phyloP scores from a whole-genome alignment of 2,329 filamentous ascomycete species.

The Penicillium rolfsii region DNA sequence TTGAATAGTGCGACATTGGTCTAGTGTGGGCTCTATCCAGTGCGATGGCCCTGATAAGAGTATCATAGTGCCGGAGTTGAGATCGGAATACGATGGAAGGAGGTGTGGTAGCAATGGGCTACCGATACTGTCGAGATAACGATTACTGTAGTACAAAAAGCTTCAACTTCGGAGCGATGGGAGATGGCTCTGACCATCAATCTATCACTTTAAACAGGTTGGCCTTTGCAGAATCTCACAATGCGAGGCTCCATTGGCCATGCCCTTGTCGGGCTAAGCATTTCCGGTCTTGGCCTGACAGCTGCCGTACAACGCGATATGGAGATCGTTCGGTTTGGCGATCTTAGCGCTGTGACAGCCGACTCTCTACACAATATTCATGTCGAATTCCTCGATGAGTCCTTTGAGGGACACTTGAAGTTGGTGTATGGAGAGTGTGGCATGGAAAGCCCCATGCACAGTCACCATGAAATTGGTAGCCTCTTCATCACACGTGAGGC shows the following conservation, averaged over 20 bases:
- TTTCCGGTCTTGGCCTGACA: conserved; percentile 10
- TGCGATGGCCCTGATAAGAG: background rate
- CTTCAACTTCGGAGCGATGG: background rate
- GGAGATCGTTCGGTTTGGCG: conserved; percentile 32
- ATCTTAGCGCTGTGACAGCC: conserved; percentile 38
- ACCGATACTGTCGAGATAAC: background rate
- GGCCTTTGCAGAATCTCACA: background rate
- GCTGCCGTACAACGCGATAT: conserved; percentile 9
- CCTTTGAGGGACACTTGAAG: conserved; percentile 50
- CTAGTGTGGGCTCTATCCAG: background rate
- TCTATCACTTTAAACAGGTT: too few relatives aligned
- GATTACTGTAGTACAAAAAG: background rate
- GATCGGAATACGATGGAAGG: background rate
- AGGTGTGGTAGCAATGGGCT: background rate
- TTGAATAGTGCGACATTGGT: too few relatives aligned
- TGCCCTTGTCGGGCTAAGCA: conserved; percentile 10
- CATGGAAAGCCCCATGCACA: conserved; percentile 37
- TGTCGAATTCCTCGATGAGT: conserved; percentile 45
- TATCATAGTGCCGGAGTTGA: background rate
- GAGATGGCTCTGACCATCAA: background rate
- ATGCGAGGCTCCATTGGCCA: conserved; percentile 15
- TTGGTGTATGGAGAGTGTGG: conserved; percentile 53
- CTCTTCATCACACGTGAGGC: conserved; percentile 44
- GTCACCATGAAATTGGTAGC: conserved; percentile 51
- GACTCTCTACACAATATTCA: conserved; percentile 56